Percentiles rank a stretch among this genome's conserved stretches.
Conservation (phyloP, 257 asterid species). For the Solanum pennellii region DNA sequence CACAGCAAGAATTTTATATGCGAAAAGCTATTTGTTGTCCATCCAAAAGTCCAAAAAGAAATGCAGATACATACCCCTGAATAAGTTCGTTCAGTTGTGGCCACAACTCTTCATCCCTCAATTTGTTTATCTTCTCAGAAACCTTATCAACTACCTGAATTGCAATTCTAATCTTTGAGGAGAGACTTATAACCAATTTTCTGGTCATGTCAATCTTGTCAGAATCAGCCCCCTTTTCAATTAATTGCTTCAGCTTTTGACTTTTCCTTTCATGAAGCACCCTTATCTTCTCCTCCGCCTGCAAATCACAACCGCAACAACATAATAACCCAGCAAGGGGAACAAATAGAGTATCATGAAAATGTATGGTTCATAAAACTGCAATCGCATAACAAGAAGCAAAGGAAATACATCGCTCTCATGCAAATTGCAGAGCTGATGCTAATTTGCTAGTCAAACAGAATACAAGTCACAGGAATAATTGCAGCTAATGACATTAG, state of each 20-base stretch:
- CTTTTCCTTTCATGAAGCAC: constrained; percentile 60
- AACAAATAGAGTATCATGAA: background rate
- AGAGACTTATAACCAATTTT: constrained; percentile 54
- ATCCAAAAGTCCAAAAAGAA: background rate
- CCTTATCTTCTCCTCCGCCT: constrained; percentile 96
- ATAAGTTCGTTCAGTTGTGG: constrained; percentile 82
- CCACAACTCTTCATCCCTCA: constrained; percentile 94
- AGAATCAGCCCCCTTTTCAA: constrained; percentile 79
- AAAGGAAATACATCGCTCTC: background rate
- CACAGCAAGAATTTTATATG: background rate
- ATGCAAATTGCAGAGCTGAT: background rate
- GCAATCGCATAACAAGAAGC: background rate
- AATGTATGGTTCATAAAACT: background rate
- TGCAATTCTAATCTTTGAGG: constrained; percentile 82
- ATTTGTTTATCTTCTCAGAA: constrained; percentile 66
- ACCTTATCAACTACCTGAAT: constrained; percentile 90
- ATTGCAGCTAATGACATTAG: background rate
- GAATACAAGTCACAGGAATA: background rate
- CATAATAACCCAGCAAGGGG: background rate
- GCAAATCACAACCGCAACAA: constrained; percentile 8
- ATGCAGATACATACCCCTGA: constrained; percentile 70
- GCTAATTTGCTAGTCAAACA: background rate
- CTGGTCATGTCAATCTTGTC: constrained; percentile 72
- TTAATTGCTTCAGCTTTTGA: constrained; percentile 53
- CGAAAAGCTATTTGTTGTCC: background rate